Conservation (phyloP, 192 early-diverging fungal genomes). For the Obelidium mucronatum region DNA sequence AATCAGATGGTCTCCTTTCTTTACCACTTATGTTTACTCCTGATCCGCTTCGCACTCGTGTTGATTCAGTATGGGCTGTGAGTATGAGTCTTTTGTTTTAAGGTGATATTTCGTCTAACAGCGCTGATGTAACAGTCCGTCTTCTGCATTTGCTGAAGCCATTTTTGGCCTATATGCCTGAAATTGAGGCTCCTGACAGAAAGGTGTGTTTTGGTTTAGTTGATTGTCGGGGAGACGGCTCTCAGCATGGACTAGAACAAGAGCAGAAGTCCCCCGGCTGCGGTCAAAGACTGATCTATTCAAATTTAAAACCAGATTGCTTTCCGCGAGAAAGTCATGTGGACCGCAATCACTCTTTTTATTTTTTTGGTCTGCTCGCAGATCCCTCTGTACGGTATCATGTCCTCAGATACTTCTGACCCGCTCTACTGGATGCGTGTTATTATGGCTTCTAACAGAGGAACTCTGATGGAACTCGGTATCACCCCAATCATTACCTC, state of each 20-base stretch:
- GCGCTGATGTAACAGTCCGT: conserved; percentile 68
- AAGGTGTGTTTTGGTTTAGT: conserved; percentile 68
- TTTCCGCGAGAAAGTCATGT: conserved; percentile 98
- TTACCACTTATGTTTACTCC: not conserved
- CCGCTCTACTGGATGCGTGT: conserved; percentile 99
- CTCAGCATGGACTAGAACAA: too few relatives aligned
- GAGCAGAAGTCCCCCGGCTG: too few relatives aligned
- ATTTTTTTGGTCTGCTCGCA: conserved; percentile 99
- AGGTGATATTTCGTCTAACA: not conserved
- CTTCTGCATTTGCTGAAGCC: conserved; percentile 96
- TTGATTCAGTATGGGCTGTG: conserved; percentile 13
- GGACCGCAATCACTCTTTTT: conserved; percentile 99
- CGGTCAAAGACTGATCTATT: too few relatives aligned
- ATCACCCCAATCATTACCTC: conserved; percentile 99
- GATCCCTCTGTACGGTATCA: conserved; percentile 99
- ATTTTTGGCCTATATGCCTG: conserved; percentile 97
- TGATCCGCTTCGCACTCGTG: not conserved
- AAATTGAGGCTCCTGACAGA: conserved; percentile 95
- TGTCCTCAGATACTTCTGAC: conserved; percentile 99
- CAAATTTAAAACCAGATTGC: conserved; percentile 76
- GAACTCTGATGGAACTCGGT: conserved; percentile 99
- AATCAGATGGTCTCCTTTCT: not conserved
- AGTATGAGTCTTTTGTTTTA: not conserved
- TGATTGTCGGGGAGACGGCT: too few relatives aligned
- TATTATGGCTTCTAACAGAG: conserved; percentile 99